Conservation (phyloP, 2,329 filamentous ascomycete genomes). For the Nannizziopsis arthrosporioides region DNA sequence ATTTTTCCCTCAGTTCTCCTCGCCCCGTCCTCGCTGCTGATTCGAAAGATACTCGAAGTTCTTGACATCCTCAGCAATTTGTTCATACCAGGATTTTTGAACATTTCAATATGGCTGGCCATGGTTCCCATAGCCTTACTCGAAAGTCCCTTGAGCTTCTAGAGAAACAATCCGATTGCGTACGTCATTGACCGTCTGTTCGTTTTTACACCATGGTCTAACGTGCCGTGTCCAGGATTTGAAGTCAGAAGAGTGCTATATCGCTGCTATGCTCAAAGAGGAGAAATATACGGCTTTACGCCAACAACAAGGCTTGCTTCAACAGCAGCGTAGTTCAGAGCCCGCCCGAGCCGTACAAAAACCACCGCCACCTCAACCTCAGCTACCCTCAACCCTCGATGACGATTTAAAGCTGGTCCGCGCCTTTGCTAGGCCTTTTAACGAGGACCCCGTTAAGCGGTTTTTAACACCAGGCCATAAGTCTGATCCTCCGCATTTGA, state of each 20-base stretch:
- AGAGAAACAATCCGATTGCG: neutral
- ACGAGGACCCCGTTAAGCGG: slow-evolving; percentile 6
- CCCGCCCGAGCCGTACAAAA: too few species aligned
- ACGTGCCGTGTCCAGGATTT: neutral
- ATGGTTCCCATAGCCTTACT: neutral
- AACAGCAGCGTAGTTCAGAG: neutral
- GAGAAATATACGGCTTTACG: slow-evolving; percentile 1
- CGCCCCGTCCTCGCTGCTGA: too few species aligned
- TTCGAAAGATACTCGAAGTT: too few species aligned
- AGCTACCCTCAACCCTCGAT: neutral
- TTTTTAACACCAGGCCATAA: slow-evolving; percentile 2
- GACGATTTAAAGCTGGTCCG: slow-evolving; percentile 1
- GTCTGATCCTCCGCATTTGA: neutral
- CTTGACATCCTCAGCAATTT: neutral
- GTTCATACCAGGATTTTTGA: neutral
- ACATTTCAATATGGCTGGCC: neutral
- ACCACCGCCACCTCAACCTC: neutral
- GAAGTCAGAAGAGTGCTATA: neutral
- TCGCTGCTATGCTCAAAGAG: neutral
- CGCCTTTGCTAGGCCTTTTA: neutral
- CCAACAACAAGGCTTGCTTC: slow-evolving; percentile 3
- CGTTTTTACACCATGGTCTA: neutral
- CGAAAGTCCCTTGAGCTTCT: neutral
- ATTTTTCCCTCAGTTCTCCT: too few species aligned
- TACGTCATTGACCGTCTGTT: neutral